Percentiles rank a stretch among this genome's conserved stretches.
Conservation (phyloP, 495 filamentous ascomycete species). For the Barbatosphaeria neglecta region DNA sequence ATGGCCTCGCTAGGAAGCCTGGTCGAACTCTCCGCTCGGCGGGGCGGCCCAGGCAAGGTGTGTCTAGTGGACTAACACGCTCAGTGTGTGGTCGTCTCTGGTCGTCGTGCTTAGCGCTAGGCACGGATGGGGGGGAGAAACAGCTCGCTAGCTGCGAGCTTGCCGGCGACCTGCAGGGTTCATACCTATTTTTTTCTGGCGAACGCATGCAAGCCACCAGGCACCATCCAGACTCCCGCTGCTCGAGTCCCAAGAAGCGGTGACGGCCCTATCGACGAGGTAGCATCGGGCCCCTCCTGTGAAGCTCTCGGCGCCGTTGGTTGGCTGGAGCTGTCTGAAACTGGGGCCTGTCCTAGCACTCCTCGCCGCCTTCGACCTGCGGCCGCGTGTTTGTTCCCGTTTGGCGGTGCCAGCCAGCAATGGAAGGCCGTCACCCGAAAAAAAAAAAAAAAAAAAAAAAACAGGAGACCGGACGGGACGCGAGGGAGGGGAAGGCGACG, state of each 20-base stretch:
- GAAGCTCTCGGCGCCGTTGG: too few relatives aligned
- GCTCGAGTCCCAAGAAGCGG: not conserved
- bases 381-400: not conserved
- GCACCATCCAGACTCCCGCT: not conserved
- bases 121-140: not conserved
- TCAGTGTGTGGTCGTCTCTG: not conserved
- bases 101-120: not conserved
- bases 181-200: not conserved
- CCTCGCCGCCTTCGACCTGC: not conserved
- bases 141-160: not conserved
- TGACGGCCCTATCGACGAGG: not conserved
- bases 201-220: constrained; percentile 1
- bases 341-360: too few relatives aligned
- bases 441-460: not conserved
- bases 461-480: too few relatives aligned
- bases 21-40: not conserved
- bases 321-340: too few relatives aligned
- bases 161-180: not conserved
- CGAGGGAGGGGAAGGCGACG: too few relatives aligned
- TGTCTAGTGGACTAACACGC: not conserved
- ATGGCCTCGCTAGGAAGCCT: not conserved
- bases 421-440: not conserved
- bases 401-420: too few relatives aligned
- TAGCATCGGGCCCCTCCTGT: not conserved
- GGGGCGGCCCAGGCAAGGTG: not conserved